These are phyloP conservation scores for Canariomyces notabilis DNA, from an alignment of 2,329 filamentous ascomycete species.

Conservation along the genomic window DNA sequence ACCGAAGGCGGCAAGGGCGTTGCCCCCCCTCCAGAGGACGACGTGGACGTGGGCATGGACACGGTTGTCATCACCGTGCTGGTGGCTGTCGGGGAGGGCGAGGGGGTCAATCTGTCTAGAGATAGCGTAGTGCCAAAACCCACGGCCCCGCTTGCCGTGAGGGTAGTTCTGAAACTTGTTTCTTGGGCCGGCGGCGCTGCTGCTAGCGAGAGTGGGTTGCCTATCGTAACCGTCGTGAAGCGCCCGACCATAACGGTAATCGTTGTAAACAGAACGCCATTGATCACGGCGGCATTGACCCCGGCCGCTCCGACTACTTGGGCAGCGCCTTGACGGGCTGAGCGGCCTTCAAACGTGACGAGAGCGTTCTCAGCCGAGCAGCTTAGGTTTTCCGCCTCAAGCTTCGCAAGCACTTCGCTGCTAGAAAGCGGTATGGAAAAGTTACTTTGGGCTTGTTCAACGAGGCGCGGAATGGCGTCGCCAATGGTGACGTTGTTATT, in stretches of 20 bases:
- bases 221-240: constrained; percentile 14
- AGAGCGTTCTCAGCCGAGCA: constrained; percentile 84
- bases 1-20: constrained; percentile 30
- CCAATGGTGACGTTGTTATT: constrained; percentile 72
- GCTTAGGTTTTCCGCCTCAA: constrained; percentile 69
- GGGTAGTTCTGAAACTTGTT: constrained; percentile 24
- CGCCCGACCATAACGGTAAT: constrained; percentile 31
- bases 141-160: constrained; percentile 25
- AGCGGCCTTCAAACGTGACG: constrained; percentile 69
- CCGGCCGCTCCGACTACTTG: constrained; percentile 3
- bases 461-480: constrained; percentile 67
- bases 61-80: constrained; percentile 27
- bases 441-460: constrained; percentile 58
- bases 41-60: constrained; percentile 22
- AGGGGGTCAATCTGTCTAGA: constrained; percentile 19
- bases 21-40: too few relatives aligned
- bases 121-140: constrained; percentile 29
- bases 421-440: constrained; percentile 73
- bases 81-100: constrained; percentile 26
- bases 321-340: constrained; percentile 31
- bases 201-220: constrained; percentile 13
- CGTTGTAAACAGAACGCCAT: constrained; percentile 27
- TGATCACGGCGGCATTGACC: constrained; percentile 18
- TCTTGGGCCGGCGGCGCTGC: constrained; percentile 15
- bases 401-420: constrained; percentile 65